phyloP scores from a whole-genome alignment of 225 moss, liverwort and hornwort genomes.

The Physcomitrellopsis africana region DNA sequence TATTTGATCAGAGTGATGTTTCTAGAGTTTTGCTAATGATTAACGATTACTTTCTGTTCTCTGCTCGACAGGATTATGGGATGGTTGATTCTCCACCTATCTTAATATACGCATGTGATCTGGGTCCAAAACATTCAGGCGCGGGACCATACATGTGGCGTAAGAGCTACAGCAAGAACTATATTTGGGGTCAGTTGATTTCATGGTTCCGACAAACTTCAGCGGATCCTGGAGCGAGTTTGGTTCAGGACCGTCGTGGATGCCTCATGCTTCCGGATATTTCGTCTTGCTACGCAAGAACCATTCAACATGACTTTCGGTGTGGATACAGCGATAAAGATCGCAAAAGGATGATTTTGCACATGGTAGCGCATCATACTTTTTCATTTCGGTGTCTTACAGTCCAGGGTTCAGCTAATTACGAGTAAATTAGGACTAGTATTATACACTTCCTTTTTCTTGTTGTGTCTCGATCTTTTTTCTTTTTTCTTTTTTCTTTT shows the following conservation, averaged over 20 bases:
- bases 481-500: background rate
- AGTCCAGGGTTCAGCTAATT: background rate
- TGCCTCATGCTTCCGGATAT: slow-evolving; percentile 94
- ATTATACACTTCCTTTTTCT: background rate
- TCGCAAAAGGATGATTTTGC: slow-evolving; percentile 83
- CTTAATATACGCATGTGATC: slow-evolving; percentile 83
- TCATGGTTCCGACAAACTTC: slow-evolving; percentile 95
- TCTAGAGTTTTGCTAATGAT: slow-evolving; percentile 1
- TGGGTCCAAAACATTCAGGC: slow-evolving; percentile 86
- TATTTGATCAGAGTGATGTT: background rate
- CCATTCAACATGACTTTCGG: slow-evolving; percentile 83
- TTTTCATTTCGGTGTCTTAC: background rate
- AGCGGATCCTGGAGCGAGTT: slow-evolving; percentile 85
- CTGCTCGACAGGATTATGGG: slow-evolving; percentile 69
- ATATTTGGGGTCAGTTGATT: slow-evolving; percentile 96
- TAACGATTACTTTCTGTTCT: slow-evolving; percentile 28
- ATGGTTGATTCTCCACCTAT: slow-evolving; percentile 73
- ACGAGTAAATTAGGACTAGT: background rate
- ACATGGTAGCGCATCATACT: slow-evolving; percentile 62
- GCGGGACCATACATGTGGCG: slow-evolving; percentile 63
- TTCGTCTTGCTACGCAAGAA: slow-evolving; percentile 93
- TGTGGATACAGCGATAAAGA: slow-evolving; percentile 86
- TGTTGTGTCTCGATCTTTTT: slow-evolving; percentile 7
- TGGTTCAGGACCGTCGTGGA: slow-evolving; percentile 84
- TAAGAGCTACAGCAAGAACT: slow-evolving; percentile 84